Conservation (phyloP, 257 asterid genomes). For the Solanum pinnatisectum region DNA sequence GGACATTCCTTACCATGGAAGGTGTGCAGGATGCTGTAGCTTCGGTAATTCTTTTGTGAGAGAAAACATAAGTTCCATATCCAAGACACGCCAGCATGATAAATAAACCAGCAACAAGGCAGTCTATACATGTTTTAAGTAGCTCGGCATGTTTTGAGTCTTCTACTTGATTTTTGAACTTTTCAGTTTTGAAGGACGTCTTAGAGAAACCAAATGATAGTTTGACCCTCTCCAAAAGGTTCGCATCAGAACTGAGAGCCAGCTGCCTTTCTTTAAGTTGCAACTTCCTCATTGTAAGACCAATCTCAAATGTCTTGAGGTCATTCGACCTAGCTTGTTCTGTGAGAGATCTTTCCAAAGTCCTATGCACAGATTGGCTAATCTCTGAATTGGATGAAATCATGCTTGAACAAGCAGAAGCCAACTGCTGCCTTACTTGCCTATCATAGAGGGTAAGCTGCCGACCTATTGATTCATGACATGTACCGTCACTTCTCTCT, state of each 20-base stretch:
- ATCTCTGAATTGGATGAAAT: slow-evolving; percentile 9
- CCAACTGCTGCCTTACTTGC: slow-evolving; percentile 24
- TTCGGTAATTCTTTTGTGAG: slow-evolving; percentile 66
- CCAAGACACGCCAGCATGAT: slow-evolving; percentile 57
- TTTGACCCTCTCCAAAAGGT: slow-evolving; percentile 63
- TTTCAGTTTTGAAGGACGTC: slow-evolving; percentile 58
- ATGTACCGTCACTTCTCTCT: slow-evolving; percentile 16
- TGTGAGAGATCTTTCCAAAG: slow-evolving; percentile 52
- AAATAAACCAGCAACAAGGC: slow-evolving; percentile 67
- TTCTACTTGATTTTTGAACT: slow-evolving; percentile 68
- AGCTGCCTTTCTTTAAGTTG: slow-evolving; percentile 64
- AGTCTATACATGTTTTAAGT: slow-evolving; percentile 63
- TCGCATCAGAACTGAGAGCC: slow-evolving; percentile 39
- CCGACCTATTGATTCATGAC: slow-evolving; percentile 12
- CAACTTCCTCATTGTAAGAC: slow-evolving; percentile 51
- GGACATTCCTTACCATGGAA: slow-evolving; percentile 25
- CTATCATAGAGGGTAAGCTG: slow-evolving; percentile 45
- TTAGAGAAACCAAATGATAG: slow-evolving; percentile 78
- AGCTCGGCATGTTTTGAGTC: slow-evolving; percentile 67
- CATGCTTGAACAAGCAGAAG: slow-evolving; percentile 22
- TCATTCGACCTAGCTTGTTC: slow-evolving; percentile 87
- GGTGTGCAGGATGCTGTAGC: slow-evolving; percentile 72
- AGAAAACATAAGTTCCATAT: slow-evolving; percentile 64
- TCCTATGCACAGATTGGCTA: slow-evolving; percentile 26
- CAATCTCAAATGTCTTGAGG: slow-evolving; percentile 62